Percentiles rank a stretch among this genome's conserved stretches.
Conservation (phyloP, 768 basidiomycete species). For the Suillus lakei region DNA sequence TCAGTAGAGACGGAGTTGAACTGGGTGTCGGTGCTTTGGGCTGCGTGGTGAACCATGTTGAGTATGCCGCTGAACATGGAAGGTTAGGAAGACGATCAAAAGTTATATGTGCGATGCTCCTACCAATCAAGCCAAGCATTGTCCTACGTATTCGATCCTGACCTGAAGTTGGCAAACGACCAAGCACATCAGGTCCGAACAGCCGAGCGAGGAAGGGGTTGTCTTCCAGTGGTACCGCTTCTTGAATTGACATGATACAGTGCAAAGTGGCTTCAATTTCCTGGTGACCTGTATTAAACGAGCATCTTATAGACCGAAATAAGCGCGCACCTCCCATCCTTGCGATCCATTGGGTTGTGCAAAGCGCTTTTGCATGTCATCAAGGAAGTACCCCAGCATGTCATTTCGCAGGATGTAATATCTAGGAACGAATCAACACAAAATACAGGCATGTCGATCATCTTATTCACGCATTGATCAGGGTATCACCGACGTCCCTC, state of each 20-base stretch:
- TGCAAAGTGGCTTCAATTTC: slow-evolving; percentile 87
- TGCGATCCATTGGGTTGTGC: slow-evolving; percentile 44
- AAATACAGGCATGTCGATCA: not conserved
- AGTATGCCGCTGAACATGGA: slow-evolving; percentile 60
- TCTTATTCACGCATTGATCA: slow-evolving; percentile 79
- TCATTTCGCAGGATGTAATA: slow-evolving; percentile 88
- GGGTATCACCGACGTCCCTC: slow-evolving; percentile 83
- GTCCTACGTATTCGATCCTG: slow-evolving; percentile 74
- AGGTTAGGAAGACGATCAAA: slow-evolving; percentile 1
- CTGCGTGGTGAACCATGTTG: slow-evolving; percentile 78
- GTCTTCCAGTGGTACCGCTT: slow-evolving; percentile 73
- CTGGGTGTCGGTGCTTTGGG: slow-evolving; percentile 32
- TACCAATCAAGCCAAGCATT: slow-evolving; percentile 76
- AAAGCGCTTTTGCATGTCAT: slow-evolving; percentile 62
- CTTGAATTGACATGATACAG: slow-evolving; percentile 85
- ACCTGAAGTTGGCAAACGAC: slow-evolving; percentile 66
- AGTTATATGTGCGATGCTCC: slow-evolving; percentile 19
- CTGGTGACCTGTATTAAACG: slow-evolving; percentile 41
- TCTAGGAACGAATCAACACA: slow-evolving; percentile 40
- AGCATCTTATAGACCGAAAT: not conserved
- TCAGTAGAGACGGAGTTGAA: slow-evolving; percentile 51
- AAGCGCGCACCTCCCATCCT: slow-evolving; percentile 73
- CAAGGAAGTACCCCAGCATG: slow-evolving; percentile 75
- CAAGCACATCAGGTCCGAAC: slow-evolving; percentile 76
- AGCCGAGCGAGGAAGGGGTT: slow-evolving; percentile 60